Evolutionary conservation across 1,284 basidiomycete genomes (phyloP).

Genomic region (Cutaneotrichosporon sp.): DNA sequence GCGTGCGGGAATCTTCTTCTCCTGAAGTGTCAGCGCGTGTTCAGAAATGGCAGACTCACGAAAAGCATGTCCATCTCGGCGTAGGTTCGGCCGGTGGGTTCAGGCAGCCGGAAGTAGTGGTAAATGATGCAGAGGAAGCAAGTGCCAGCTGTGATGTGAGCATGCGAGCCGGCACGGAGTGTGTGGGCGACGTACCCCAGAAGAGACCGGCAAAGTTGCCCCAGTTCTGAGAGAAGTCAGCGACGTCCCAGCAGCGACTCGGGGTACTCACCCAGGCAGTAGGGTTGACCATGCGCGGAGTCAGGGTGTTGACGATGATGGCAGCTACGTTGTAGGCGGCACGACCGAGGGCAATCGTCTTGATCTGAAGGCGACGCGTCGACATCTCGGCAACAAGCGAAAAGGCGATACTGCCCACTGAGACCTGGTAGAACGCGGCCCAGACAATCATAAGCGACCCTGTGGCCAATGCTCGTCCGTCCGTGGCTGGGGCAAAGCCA

Average conservation of each 20-base stretch:
- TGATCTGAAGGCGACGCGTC: slow-evolving; percentile 50
- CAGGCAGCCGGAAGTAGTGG: slow-evolving; percentile 3
- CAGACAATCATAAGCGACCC: slow-evolving; percentile 10
- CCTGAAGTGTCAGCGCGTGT: slow-evolving; percentile 21
- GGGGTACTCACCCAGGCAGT: slow-evolving; percentile 32
- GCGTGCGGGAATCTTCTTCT: slow-evolving; percentile 11
- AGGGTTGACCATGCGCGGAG: slow-evolving; percentile 50
- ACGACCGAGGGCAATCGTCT: slow-evolving; percentile 53
- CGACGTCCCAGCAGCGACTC: not conserved
- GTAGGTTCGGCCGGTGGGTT: too few species aligned
- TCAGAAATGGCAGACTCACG: slow-evolving; percentile 16
- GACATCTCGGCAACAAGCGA: slow-evolving; percentile 50
- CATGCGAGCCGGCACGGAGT: slow-evolving; percentile 20
- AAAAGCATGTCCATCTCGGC: too few species aligned
- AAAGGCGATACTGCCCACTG: not conserved
- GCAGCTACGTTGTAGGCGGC: slow-evolving; percentile 46
- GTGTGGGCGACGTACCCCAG: slow-evolving; percentile 15
- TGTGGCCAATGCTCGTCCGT: slow-evolving; percentile 4
- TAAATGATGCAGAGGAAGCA: slow-evolving; percentile 40
- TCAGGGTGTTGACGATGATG: slow-evolving; percentile 43
- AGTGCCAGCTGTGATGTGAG: slow-evolving; percentile 44
- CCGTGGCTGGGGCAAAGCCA: slow-evolving; percentile 11
- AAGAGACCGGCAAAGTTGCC: slow-evolving; percentile 27
- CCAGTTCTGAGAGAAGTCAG: slow-evolving; percentile 46
- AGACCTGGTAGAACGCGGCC: slow-evolving; percentile 3